phyloP scores from a whole-genome alignment of 2,329 filamentous ascomycete species.

The Hypoxylon sp. region DNA sequence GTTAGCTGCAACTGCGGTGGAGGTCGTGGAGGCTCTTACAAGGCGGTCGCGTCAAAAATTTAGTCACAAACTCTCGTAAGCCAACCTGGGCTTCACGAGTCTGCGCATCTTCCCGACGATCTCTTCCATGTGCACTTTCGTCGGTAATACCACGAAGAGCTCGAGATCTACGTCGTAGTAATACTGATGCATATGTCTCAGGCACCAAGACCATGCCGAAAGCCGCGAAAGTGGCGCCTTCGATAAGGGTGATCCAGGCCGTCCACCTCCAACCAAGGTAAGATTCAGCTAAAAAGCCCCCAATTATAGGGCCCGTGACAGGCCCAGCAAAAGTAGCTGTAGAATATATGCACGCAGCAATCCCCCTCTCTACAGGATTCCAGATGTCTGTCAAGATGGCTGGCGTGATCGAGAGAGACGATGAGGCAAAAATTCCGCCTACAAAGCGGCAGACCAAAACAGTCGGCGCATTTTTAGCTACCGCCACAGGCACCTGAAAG shows the following conservation, averaged over 20 bases:
- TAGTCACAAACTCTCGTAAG: not conserved
- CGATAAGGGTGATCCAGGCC: not conserved
- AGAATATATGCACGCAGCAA: not conserved
- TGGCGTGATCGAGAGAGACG: not conserved
- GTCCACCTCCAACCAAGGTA: constrained; percentile 8
- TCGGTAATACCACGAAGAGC: not conserved
- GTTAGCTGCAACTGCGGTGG: not conserved
- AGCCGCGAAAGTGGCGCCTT: not conserved
- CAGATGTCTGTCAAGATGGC: not conserved
- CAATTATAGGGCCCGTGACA: not conserved
- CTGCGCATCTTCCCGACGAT: not conserved
- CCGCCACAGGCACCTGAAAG: not conserved
- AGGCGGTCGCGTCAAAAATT: not conserved
- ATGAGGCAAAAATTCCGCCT: not conserved
- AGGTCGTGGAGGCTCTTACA: not conserved
- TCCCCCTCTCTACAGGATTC: not conserved
- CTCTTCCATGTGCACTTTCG: not conserved
- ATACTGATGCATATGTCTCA: not conserved
- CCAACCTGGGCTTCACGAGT: not conserved
- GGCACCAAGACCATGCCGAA: not conserved
- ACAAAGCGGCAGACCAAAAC: constrained; percentile 1
- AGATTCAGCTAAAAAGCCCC: not conserved
- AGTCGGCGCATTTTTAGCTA: not conserved
- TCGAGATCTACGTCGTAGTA: not conserved
- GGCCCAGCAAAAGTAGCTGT: not conserved